A percentile compares a stretch with the other conserved stretches of the same genome.
Conservation (phyloP, 345 rosid genomes). For the Eucalyptus marginata region DNA sequence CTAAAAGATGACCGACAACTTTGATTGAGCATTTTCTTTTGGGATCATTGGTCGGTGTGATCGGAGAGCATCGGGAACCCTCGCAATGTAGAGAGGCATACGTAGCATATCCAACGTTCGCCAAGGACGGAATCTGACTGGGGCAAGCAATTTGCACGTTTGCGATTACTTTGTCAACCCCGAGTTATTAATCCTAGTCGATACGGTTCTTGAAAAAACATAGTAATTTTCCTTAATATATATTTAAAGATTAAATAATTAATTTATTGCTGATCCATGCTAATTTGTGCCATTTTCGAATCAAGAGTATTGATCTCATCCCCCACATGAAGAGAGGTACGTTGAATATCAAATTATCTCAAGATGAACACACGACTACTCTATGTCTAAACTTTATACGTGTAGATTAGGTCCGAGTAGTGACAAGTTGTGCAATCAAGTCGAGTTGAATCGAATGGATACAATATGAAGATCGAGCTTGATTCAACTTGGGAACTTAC, state of each 20-base stretch:
- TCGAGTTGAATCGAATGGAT: fast-evolving
- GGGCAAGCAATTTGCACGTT: not conserved
- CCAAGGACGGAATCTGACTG: not conserved
- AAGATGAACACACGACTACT: not conserved
- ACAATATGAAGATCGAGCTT: fast-evolving
- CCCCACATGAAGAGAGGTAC: not conserved
- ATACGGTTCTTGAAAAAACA: not conserved
- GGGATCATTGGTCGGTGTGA: not conserved
- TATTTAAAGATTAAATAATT: fast-evolving
- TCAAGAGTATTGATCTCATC: not conserved
- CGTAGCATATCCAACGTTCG: not conserved
- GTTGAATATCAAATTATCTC: not conserved
- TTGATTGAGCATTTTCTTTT: not conserved
- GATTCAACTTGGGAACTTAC: not conserved
- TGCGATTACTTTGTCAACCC: not conserved
- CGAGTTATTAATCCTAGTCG: not conserved
- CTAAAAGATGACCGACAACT: not conserved
- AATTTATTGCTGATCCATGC: not conserved
- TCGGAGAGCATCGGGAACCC: not conserved
- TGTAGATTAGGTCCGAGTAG: not conserved
- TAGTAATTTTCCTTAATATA: not conserved
- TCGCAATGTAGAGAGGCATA: not conserved
- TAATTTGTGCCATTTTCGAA: not conserved
- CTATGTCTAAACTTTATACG: fast-evolving
- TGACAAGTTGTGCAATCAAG: fast-evolving